Percentiles rank a stretch among this genome's conserved stretches.
Conservation (phyloP, 345 rosid genomes). For the Nephelium lappaceum region DNA sequence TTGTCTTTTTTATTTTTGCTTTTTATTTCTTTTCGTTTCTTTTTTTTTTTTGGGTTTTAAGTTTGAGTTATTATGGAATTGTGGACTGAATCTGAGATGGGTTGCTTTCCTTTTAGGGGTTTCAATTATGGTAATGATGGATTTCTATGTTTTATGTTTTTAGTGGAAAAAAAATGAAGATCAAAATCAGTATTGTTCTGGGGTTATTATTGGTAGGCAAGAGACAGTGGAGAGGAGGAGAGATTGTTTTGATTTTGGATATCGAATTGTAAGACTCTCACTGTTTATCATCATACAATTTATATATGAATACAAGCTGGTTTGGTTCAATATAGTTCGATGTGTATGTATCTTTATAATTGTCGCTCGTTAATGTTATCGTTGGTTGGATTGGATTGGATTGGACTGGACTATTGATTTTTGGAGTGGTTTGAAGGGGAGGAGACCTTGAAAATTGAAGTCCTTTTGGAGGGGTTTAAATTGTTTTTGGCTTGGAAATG, state of each 20-base stretch:
- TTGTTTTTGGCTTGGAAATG: neutral
- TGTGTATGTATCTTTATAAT: neutral
- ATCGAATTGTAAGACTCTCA: conserved; percentile 28
- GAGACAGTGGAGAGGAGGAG: conserved; percentile 16
- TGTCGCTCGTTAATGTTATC: neutral
- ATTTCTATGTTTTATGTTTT: neutral
- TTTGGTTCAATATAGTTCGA: conserved; percentile 18
- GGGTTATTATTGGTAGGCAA: conserved; percentile 13
- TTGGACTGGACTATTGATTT: neutral
- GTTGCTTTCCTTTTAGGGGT: neutral
- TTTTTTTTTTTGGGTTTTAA: neutral
- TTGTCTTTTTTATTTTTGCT: neutral
- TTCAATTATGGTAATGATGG: neutral
- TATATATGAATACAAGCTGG: conserved; percentile 43
- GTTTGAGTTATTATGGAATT: neutral
- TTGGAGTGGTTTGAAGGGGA: neutral
- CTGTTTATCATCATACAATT: conserved; percentile 35
- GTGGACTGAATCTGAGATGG: neutral
- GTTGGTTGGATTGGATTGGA: neutral
- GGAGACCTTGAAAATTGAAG: neutral
- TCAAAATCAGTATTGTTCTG: conserved; percentile 20
- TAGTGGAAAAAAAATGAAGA: neutral
- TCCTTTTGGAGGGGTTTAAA: neutral
- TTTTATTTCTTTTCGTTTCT: no score
- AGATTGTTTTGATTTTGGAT: conserved; percentile 16